Percentiles rank a stretch among this genome's conserved stretches.
Evolutionary conservation across 768 basidiomycete genomes (phyloP).

Genomic region (Obba rivulosa): DNA sequence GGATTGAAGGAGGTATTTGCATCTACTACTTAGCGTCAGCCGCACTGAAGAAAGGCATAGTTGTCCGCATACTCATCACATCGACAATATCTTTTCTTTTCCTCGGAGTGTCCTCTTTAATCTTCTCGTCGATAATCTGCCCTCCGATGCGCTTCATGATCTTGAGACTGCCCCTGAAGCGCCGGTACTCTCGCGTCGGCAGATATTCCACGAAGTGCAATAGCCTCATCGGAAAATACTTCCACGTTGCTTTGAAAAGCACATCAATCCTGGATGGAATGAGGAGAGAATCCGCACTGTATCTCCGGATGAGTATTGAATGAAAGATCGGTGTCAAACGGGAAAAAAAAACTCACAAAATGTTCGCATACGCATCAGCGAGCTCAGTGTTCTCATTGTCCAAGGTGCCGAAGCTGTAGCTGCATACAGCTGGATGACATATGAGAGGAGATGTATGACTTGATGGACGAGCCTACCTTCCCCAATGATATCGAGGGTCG

Average conservation of each 20-base stretch:
- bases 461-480: slow-evolving; percentile 2
- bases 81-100: slow-evolving; percentile 19
- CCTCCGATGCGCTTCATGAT: slow-evolving; percentile 20
- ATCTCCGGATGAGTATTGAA: not conserved
- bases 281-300: slow-evolving; percentile 20
- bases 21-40: slow-evolving; percentile 7
- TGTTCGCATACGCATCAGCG: slow-evolving; percentile 12
- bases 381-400: slow-evolving; percentile 9
- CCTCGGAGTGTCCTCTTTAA: slow-evolving; percentile 6
- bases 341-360: slow-evolving; percentile 13
- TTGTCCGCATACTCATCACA: slow-evolving; percentile 9
- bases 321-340: no score
- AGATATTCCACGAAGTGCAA: slow-evolving; percentile 22
- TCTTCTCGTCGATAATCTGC: slow-evolving; percentile 20
- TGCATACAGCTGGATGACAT: slow-evolving; percentile 14
- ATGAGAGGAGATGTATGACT: not conserved
- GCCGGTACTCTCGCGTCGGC: slow-evolving; percentile 23
- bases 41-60: not conserved
- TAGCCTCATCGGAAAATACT: slow-evolving; percentile 21
- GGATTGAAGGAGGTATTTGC: slow-evolving; percentile 14
- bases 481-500: slow-evolving; percentile 19
- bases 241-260: slow-evolving; percentile 24
- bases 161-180: slow-evolving; percentile 21
- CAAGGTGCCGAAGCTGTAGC: slow-evolving; percentile 13
- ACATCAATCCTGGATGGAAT: slow-evolving; percentile 16